These are phyloP conservation scores for Talaromyces pinophilus DNA, from an alignment of 2,329 filamentous ascomycete species.

Conservation along the genomic window DNA sequence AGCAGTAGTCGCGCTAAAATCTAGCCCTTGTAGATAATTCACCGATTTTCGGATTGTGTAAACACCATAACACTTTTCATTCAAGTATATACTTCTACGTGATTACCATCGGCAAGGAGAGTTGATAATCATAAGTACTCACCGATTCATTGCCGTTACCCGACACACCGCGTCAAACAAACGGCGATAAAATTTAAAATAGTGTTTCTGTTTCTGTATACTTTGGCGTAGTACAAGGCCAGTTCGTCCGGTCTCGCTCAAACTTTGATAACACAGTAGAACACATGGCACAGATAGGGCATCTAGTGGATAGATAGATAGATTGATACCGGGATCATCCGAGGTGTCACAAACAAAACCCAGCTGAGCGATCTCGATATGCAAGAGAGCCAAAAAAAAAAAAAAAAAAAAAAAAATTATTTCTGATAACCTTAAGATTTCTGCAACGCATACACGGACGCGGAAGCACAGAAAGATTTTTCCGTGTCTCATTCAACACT, in stretches of 20 bases:
- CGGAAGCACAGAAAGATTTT: background rate
- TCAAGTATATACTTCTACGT: background rate
- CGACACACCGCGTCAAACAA: background rate
- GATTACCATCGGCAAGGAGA: background rate
- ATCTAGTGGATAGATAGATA: background rate
- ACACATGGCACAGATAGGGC: background rate
- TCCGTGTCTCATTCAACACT: background rate
- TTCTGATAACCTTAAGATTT: constrained; percentile 3
- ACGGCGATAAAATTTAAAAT: background rate
- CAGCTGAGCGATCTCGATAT: background rate
- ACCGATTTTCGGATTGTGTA: background rate
- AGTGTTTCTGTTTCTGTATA: background rate
- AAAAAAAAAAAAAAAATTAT: background rate
- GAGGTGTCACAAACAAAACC: background rate
- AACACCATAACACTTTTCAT: background rate
- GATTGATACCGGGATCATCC: constrained; percentile 12
- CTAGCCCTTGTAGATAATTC: too few relatives aligned
- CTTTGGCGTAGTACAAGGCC: background rate
- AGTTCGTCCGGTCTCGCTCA: constrained; percentile 10
- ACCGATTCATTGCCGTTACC: background rate
- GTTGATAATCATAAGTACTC: background rate
- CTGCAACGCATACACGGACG: background rate
- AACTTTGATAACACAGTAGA: background rate
- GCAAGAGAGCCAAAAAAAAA: background rate
- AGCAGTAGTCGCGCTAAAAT: background rate